These are phyloP conservation scores for Alternaria consortialis DNA, from an alignment of 2,329 filamentous ascomycete species.

Conservation along the genomic window DNA sequence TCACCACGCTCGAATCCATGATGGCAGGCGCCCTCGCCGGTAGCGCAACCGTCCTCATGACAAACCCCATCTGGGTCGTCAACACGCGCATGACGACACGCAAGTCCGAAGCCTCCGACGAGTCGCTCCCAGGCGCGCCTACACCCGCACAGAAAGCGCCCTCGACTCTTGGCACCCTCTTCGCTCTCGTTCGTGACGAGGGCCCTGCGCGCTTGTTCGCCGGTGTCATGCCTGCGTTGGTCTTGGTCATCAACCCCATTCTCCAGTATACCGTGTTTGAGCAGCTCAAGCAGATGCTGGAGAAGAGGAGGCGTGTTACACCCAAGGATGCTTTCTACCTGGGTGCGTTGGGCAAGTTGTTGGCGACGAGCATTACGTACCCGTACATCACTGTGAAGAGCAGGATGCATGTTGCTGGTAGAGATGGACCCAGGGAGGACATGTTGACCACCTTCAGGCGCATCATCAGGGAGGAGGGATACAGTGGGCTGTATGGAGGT, in stretches of 20 bases:
- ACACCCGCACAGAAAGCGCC: slow-evolving; percentile 67
- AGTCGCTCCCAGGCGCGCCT: slow-evolving; percentile 52
- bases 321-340: slow-evolving; percentile 89
- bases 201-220: slow-evolving; percentile 86
- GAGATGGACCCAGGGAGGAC: slow-evolving; percentile 78
- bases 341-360: slow-evolving; percentile 91
- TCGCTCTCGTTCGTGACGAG: slow-evolving; percentile 82
- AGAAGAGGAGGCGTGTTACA: slow-evolving; percentile 79
- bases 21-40: slow-evolving; percentile 93
- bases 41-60: slow-evolving; percentile 91
- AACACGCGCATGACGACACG: slow-evolving; percentile 98
- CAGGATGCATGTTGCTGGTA: slow-evolving; percentile 89
- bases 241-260: slow-evolving; percentile 97
- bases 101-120: slow-evolving; percentile 64
- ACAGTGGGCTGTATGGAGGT: slow-evolving; percentile 91
- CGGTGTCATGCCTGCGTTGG: slow-evolving; percentile 88
- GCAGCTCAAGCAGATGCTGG: slow-evolving; percentile 91
- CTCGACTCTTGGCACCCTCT: slow-evolving; percentile 81
- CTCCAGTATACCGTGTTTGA: slow-evolving; percentile 99
- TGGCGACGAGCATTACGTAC: slow-evolving; percentile 93
- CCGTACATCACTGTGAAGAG: slow-evolving; percentile 99
- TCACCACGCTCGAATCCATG: slow-evolving; percentile 94
- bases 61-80: slow-evolving; percentile 99
- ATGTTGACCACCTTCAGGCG: slow-evolving; percentile 79
- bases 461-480: slow-evolving; percentile 90